Base-by-base conservation (phyloP, 2,329 filamentous ascomycete species). In the Rutstroemia sp. region DNA sequence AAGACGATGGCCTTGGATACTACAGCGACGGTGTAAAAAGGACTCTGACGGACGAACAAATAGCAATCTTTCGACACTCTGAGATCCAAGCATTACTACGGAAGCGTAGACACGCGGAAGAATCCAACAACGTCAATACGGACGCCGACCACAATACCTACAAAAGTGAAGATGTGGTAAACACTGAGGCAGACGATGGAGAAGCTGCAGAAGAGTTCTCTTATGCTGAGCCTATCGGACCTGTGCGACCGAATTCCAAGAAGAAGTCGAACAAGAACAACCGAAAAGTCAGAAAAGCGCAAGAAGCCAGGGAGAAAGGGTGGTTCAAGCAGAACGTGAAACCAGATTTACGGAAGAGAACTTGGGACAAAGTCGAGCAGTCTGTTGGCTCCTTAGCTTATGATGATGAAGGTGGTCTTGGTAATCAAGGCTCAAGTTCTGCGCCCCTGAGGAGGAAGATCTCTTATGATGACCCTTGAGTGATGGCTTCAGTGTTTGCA, bases 1-100 rank as follows among this genome's bases (percentile, higher is more conserved):
- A 85, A 25, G 81, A 85, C 41, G 87, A 89, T 66, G 82, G 74
- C 1, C 75, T 96, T 16, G 92, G 91, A 18, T 92, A 90, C 71
- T 97, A 97, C 64, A 72, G 81, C 1, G 92, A 97, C 67, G 92
- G 92, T 3, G 82, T 85, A 59, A 94, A 94, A 69, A 86, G 92
- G 42, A 96, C 91, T 18, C 77, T 97, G 65, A 96, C 92, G 9
- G 89, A 96, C 67, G 88, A 91, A 64, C 89, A 96, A 74, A 90
- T 96, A 63, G 82, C 83, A 53, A 92, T 96, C 59, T 96, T 96
- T 70, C 81, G 92, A 59, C 90, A 95, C 68, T 92, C 88, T 2
- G 92, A 97, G 71, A 80, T 95, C 21, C 85, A 94, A 67, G 73
- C 81, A 12, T 74, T 95, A 41, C 75, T 88, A 25, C 81, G 82